Evolutionary conservation across 2,329 filamentous ascomycete species (phyloP).

Genomic region (Microdochium nivale): DNA sequence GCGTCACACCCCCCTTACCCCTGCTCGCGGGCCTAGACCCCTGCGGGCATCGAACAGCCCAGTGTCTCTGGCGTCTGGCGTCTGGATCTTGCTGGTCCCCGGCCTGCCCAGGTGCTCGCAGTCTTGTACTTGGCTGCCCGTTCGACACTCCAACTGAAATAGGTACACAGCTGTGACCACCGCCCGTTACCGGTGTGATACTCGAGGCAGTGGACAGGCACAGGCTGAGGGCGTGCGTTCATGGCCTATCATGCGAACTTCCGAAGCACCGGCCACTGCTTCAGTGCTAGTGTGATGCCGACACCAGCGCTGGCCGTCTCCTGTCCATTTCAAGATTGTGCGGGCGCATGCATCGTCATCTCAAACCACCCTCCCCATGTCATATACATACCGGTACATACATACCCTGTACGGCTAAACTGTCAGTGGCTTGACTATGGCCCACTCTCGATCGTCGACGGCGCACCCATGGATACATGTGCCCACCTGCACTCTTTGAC

Average conservation of each 20-base stretch:
- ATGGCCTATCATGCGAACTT: neutral
- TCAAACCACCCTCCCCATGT: neutral
- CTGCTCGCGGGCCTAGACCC: neutral
- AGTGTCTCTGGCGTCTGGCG: neutral
- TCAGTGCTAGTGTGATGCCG: neutral
- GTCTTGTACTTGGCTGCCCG: no score
- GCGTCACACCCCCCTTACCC: neutral
- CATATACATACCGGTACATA: neutral
- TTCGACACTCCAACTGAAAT: no score
- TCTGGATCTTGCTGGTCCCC: neutral
- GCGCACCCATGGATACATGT: neutral
- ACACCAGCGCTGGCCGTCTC: neutral
- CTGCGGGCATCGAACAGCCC: neutral
- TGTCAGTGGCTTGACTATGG: neutral
- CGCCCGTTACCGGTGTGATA: no score
- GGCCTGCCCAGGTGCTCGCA: no score
- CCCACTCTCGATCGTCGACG: neutral
- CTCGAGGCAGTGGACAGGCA: no score
- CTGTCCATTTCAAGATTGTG: neutral
- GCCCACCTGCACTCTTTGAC: neutral
- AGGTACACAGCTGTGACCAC: no score
- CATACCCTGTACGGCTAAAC: neutral
- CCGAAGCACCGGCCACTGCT: neutral
- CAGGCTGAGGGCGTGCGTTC: no score
- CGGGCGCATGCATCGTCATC: neutral